Evolutionary conservation across 805 yeast genomes (phyloP), one percentile per base, ranked within the genome.

Genomic region (Cyberlindnera lachancei): DNA sequence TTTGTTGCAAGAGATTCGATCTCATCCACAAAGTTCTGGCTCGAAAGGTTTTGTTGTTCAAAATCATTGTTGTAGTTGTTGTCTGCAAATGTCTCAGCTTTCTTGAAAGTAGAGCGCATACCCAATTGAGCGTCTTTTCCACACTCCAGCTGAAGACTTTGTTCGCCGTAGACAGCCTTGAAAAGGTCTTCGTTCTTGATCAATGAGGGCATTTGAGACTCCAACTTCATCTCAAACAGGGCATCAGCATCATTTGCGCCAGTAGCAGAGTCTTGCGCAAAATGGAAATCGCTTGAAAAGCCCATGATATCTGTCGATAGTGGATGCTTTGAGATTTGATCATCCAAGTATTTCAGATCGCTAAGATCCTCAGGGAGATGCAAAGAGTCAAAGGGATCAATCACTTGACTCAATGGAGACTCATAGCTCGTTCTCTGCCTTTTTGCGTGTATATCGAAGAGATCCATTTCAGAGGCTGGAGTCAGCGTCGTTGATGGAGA

Each of bases 401-500:
- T 27, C 25, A 46, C 41, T 14, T 42, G 38, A 7, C 35, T 26
- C 19, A 43, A 29, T 11, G 51, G 48, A 6, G 50, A 45, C 32
- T 41, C 50, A 26, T 38, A 29, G 6, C 36, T 12, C 23, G 30
- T 31, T 25, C 30, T 20, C 12, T 18, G 24, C 27, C 30, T 26
- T 30, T 39, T 29, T 38, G 18, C 28, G 39, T 35, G 36, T 36
- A 30, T 14, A 16, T 42, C 36, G 13, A 30, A 38, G 11, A 32
- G 40, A 14, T 23, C 31, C n/a, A 17, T 13, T 30, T 42, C 45
- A 1, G 47, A 40, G n/a, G 37, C 34, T 13, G 46, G 46, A 3
- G 46, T 36, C 18, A 37, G 25, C 14, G 27, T 33, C 9, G 38
- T 23, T n/a, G 30, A 33, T 3, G 41, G 40, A 23, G 36, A 29